Percentiles rank a stretch among this genome's conserved stretches.
These are phyloP conservation scores for Nevesoporus exiguus DNA, from an alignment of 768 basidiomycete species.

Conservation along the genomic window DNA sequence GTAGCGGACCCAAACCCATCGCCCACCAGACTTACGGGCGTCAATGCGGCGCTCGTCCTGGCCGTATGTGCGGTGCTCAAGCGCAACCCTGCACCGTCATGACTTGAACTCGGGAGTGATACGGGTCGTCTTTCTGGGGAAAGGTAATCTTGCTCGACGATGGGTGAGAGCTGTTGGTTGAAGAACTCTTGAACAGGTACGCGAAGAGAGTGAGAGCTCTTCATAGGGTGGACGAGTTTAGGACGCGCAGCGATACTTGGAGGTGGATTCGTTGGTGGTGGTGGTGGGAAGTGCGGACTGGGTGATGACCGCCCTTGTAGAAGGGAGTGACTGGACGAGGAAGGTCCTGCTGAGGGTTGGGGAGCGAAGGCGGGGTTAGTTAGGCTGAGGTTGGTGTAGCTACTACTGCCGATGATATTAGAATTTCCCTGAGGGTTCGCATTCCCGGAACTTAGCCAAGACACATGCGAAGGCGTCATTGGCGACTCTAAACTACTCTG, in stretches of 20 bases:
- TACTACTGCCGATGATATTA: constrained; percentile 4
- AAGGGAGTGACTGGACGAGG: constrained; percentile 15
- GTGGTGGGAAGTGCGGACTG: constrained; percentile 34
- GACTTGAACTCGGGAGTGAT: constrained; percentile 30
- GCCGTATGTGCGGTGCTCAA: constrained; percentile 30
- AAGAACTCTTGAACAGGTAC: constrained; percentile 33
- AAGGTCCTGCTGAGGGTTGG: constrained; percentile 3
- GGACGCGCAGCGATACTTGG: constrained; percentile 28
- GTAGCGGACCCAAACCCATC: constrained; percentile 20
- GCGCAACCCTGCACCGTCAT: constrained; percentile 25
- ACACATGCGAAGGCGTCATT: constrained; percentile 38
- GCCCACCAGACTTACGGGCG: constrained; percentile 25
- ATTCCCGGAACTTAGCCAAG: constrained; percentile 32
- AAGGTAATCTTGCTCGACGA: constrained; percentile 61
- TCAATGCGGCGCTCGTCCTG: constrained; percentile 32
- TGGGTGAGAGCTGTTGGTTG: constrained; percentile 55
- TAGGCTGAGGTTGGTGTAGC: constrained; percentile 3
- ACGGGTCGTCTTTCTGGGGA: constrained; percentile 45
- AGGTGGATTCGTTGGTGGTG: constrained; percentile 30
- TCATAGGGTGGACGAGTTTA: constrained; percentile 30
- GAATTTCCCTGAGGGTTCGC: constrained; percentile 7
- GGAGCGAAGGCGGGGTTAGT: background rate
- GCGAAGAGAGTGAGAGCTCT: constrained; percentile 44
- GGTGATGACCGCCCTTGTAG: constrained; percentile 23
- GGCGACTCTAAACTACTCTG: constrained; percentile 32